Conservation (phyloP, 176 grass and related monocot species). For the Ensete glaucum region DNA sequence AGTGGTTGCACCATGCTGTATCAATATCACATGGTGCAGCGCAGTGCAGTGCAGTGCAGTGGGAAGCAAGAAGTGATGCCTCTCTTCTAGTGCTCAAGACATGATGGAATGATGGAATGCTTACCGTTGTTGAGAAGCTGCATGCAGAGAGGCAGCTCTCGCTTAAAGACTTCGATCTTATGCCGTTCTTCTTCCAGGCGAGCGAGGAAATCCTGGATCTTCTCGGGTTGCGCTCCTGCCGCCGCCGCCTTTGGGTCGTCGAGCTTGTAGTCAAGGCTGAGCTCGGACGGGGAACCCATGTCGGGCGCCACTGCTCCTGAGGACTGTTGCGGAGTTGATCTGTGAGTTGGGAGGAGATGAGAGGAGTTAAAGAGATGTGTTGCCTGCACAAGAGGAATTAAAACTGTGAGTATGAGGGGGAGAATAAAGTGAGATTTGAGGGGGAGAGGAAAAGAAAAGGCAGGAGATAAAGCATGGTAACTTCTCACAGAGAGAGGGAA, state of each 20-base stretch:
- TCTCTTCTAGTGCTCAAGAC: no score
- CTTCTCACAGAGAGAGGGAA: constrained; percentile 89
- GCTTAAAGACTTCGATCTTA: constrained; percentile 98
- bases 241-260: constrained; percentile 27
- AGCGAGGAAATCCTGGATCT: constrained; percentile 66
- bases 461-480: constrained; percentile 58
- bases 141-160: constrained; percentile 96
- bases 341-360: not conserved
- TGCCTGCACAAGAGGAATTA: constrained; percentile 39
- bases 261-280: constrained; percentile 86
- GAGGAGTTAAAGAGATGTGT: constrained; percentile 4
- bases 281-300: constrained; percentile 78
- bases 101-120: no score
- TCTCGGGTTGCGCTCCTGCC: constrained; percentile 34
- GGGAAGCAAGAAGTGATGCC: not conserved
- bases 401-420: constrained; percentile 34
- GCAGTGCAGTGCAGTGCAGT: not conserved
- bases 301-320: not conserved
- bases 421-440: constrained; percentile 83
- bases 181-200: constrained; percentile 80
- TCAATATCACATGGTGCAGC: not conserved
- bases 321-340: not conserved
- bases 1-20: constrained; percentile 9
- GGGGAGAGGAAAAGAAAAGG: constrained; percentile 48
- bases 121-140: constrained; percentile 88